A percentile compares a stretch with the other conserved stretches of the same genome.
Conservation (phyloP, 2,329 filamentous ascomycete genomes). For the Claviceps spartinae region DNA sequence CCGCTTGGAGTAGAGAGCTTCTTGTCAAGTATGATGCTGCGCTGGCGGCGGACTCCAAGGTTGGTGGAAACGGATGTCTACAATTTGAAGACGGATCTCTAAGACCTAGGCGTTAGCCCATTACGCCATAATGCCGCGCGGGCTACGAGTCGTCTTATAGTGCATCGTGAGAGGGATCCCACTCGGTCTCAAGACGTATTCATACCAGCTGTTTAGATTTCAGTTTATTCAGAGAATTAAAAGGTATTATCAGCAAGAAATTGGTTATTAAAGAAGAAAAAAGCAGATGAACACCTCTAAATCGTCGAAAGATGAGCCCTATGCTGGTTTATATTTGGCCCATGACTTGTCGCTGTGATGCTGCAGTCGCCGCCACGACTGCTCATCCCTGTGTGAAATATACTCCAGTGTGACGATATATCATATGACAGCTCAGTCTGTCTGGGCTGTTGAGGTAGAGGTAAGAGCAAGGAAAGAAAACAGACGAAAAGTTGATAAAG, state of each 20-base stretch:
- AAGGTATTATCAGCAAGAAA: not conserved
- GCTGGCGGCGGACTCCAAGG: conserved; percentile 10
- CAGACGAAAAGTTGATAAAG: too few species aligned
- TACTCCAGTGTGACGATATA: conserved; percentile 8
- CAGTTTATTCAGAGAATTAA: too few species aligned
- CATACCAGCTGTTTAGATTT: conserved; percentile 5
- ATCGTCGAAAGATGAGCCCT: not conserved
- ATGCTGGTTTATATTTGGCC: conserved; percentile 6
- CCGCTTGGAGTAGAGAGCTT: not conserved
- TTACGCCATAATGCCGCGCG: not conserved
- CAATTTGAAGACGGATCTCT: conserved; percentile 10
- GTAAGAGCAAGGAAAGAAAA: not conserved
- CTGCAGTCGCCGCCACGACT: conserved; percentile 9
- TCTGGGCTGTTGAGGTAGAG: conserved; percentile 2
- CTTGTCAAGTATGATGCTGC: not conserved
- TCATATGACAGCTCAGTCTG: conserved; percentile 2
- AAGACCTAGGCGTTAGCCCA: not conserved
- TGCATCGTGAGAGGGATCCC: conserved; percentile 3
- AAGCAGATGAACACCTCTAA: not conserved
- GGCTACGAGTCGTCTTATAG: not conserved
- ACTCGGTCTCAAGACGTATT: conserved; percentile 1
- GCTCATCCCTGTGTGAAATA: conserved; percentile 3
- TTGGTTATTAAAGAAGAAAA: not conserved
- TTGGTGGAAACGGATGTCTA: conserved; percentile 13
- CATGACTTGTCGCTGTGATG: conserved; percentile 1